Percentiles rank a stretch among this genome's conserved stretches.
phyloP scores from a whole-genome alignment of 228 moss, liverwort and hornwort species.

The Sphagnum magellanicum region DNA sequence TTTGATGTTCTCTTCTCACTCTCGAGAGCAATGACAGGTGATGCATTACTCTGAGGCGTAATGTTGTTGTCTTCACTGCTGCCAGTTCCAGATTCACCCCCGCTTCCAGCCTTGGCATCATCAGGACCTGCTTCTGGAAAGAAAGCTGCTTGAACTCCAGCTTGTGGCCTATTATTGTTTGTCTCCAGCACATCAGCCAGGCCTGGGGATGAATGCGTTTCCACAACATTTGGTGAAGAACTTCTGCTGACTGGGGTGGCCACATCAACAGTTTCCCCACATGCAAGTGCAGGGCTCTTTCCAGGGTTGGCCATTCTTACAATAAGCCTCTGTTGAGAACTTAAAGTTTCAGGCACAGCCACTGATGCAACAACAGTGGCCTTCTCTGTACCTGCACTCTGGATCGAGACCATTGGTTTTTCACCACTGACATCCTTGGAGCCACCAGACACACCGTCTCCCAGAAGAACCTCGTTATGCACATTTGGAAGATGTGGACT shows the following conservation, averaged over 20 bases:
- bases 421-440: conserved; percentile 62
- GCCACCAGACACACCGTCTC: conserved; percentile 39
- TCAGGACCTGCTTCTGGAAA: conserved; percentile 13
- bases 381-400: conserved; percentile 51
- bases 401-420: conserved; percentile 68
- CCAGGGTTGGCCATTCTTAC: conserved; percentile 81
- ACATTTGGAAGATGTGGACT: conserved; percentile 38
- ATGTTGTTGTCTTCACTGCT: conserved; percentile 19
- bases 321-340: conserved; percentile 58
- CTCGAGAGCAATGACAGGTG: conserved; percentile 12
- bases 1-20: conserved; percentile 26
- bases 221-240: conserved; percentile 60
- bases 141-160: conserved; percentile 1
- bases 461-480: conserved; percentile 40
- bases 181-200: conserved; percentile 31
- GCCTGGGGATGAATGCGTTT: conserved; percentile 43
- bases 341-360: conserved; percentile 27
- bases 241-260: conserved; percentile 44
- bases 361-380: conserved; percentile 13
- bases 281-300: conserved; percentile 63
- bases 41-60: conserved; percentile 3
- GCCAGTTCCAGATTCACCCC: conserved; percentile 21
- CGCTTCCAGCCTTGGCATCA: conserved; percentile 5
- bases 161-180: conserved; percentile 16
- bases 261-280: conserved; percentile 43